Evolutionary conservation across 176 grass and related monocot species (phyloP), one percentile per base, ranked within the genome.

Genomic region (Puya raimondii): DNA sequence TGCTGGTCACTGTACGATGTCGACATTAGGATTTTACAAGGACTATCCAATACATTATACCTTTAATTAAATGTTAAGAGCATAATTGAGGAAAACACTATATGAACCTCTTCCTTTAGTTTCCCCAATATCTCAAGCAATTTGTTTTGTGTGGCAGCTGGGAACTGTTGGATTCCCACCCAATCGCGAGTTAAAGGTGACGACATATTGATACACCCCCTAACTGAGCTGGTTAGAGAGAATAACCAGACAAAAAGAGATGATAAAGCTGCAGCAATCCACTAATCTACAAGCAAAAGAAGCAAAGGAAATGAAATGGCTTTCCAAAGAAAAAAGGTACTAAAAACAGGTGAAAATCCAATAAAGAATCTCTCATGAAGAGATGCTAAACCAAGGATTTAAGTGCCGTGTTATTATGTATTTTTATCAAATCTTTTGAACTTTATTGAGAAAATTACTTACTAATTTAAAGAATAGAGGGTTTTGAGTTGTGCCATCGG

Each of bases 71-170:
- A 57, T 56, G 48, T 20, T 15, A 56, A 50, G 51, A 53, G 26
- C 13, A 11, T 9, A 11, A 68, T 14, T 74, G 6, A 72, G 20
- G 33, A 42, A n/a, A 59, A 51, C 51, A 74, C 53, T 8, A 68
- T 26, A 63, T 3, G 15, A 78, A 93, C 94, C 84, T 99, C 84
- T 72, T 83, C 79, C 80, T 89, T 89, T 51, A 89, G 71, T 70
- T 88, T 89, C 50, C 89, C 86, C 27, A 92, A 78, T 56, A 93
- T 83, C 80, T 99, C 94, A 70, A 81, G 84, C 64, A 99, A 80
- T 64, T 92, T 93, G 83, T 76, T 89, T 82, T 87, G 86, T 42
- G 93, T 92, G 21, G 81, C 86, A 77, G 79, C 80, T 20, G 89
- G 94, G 67, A 99, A 99, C 76, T 88, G 72, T 73, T 86, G 84